Evolutionary conservation across 2,329 filamentous ascomycete species (phyloP).

Genomic region (Xylaria sp.): DNA sequence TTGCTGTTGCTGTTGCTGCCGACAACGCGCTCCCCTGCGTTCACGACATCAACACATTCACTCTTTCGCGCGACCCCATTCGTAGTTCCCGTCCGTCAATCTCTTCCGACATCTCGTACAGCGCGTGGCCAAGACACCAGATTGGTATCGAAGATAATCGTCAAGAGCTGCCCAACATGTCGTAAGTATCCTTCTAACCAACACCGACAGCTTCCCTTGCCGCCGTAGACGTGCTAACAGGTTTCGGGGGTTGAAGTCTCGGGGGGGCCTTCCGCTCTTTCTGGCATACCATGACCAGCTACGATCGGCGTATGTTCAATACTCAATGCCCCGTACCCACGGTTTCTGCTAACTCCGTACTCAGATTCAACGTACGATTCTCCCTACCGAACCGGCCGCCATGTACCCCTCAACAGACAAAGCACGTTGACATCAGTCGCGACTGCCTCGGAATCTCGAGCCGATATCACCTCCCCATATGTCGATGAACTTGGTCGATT

Average conservation of each 20-base stretch:
- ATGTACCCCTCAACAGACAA: conserved; percentile 84
- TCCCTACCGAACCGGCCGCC: conserved; percentile 85
- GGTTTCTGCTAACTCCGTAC: conserved; percentile 34
- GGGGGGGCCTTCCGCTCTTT: conserved; percentile 80
- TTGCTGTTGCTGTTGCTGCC: too few relatives aligned
- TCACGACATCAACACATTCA: conserved; percentile 5
- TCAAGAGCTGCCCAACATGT: conserved; percentile 28
- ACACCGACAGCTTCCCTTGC: conserved; percentile 4
- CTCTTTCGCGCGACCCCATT: conserved; percentile 9
- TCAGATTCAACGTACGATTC: conserved; percentile 94
- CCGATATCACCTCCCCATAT: conserved; percentile 80
- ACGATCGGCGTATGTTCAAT: conserved; percentile 64
- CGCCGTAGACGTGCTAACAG: conserved; percentile 28
- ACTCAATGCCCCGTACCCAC: conserved; percentile 10
- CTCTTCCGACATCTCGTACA: conserved; percentile 3
- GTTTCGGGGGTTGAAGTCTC: conserved; percentile 50
- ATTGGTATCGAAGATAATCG: neutral
- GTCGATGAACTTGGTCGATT: conserved; percentile 68
- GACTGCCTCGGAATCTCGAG: conserved; percentile 85
- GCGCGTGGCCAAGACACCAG: neutral
- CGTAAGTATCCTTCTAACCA: conserved; percentile 24
- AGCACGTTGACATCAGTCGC: conserved; percentile 84
- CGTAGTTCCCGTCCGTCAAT: neutral
- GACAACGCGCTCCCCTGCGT: conserved; percentile 11
- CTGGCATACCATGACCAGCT: conserved; percentile 87